Evolutionary conservation across 495 filamentous ascomycete species (phyloP).

Genomic region (Pyrenopolyporus hunteri): DNA sequence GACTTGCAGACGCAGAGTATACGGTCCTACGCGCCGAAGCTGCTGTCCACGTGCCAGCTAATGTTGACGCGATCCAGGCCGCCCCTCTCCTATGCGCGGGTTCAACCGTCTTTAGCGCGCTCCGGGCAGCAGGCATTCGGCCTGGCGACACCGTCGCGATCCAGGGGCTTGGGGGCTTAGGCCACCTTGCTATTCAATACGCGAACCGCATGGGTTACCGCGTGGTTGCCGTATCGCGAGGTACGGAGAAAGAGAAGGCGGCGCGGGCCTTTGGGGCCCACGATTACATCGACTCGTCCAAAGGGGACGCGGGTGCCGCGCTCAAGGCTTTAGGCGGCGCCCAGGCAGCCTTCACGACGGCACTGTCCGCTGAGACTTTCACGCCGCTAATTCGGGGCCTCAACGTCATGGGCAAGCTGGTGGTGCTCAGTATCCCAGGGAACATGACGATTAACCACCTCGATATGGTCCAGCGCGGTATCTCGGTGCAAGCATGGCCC

Average conservation of each 20-base stretch:
- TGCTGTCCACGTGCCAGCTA: conserved; percentile 60
- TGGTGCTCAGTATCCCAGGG: conserved; percentile 61
- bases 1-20: conserved; percentile 61
- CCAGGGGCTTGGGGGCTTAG: conserved; percentile 68
- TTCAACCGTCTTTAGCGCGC: conserved; percentile 70
- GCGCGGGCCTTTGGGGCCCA: conserved; percentile 66
- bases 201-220: conserved; percentile 67
- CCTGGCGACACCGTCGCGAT: conserved; percentile 63
- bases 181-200: conserved; percentile 71
- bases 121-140: conserved; percentile 60
- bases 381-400: conserved; percentile 60
- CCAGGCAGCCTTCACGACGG: conserved; percentile 62
- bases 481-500: conserved; percentile 65
- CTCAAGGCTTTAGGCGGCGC: conserved; percentile 66
- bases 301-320: conserved; percentile 54
- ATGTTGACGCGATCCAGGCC: conserved; percentile 61
- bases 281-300: conserved; percentile 67
- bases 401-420: conserved; percentile 60
- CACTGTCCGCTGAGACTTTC: conserved; percentile 59
- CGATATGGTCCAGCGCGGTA: conserved; percentile 54
- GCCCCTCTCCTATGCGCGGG: conserved; percentile 74
- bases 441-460: conserved; percentile 55
- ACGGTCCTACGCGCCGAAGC: conserved; percentile 64
- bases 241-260: conserved; percentile 61
- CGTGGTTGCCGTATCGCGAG: conserved; percentile 65